Evolutionary conservation across 164 flowering plant species (phyloP).

Genomic region (Sextonia rubra): DNA sequence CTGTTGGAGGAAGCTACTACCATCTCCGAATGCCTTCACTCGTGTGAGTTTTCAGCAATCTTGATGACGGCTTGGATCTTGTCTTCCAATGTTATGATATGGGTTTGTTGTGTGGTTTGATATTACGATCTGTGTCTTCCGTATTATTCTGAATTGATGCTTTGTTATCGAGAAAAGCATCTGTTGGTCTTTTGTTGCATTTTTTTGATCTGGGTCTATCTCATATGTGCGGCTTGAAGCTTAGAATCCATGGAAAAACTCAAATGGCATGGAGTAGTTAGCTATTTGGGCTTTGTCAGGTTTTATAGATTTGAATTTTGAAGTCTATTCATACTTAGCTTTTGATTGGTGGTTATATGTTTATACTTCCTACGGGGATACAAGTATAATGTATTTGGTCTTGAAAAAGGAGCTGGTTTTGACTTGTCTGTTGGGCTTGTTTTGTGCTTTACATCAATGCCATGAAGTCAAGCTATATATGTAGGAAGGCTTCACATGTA

Average conservation of each 20-base stretch:
- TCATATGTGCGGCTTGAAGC: background rate
- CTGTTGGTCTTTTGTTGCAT: background rate
- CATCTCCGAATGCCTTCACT: slow-evolving; percentile 85
- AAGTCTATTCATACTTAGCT: too few relatives aligned
- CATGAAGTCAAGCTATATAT: background rate
- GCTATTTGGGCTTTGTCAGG: background rate
- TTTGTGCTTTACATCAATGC: background rate
- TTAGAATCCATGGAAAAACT: background rate
- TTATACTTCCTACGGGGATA: background rate
- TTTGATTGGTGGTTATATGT: background rate
- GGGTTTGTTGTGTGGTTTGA: background rate
- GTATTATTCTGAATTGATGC: background rate
- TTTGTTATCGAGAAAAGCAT: background rate
- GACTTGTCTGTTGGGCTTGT: background rate
- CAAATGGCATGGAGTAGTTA: background rate
- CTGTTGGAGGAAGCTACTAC: slow-evolving; percentile 84
- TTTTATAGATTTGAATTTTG: background rate
- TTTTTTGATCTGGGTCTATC: background rate
- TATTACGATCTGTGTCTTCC: slow-evolving; percentile 17
- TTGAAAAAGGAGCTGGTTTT: background rate
- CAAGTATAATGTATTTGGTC: background rate
- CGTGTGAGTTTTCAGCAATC: slow-evolving; percentile 51
- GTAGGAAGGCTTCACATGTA: background rate
- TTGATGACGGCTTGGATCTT: background rate
- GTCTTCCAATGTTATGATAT: background rate